phyloP scores from a whole-genome alignment of 805 yeast species.

The Candida sakaeoensis region DNA sequence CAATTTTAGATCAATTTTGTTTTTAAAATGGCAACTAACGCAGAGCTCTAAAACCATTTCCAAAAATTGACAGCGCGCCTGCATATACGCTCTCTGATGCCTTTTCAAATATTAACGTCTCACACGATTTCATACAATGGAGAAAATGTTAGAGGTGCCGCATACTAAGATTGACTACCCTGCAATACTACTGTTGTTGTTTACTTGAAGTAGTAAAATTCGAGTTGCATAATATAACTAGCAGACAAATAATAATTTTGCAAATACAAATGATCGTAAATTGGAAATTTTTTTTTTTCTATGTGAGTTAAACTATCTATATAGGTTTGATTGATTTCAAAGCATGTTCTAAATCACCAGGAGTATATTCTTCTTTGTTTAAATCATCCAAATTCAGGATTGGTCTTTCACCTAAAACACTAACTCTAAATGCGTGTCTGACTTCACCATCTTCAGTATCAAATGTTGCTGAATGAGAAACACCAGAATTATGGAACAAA shows the following conservation, averaged over 20 bases:
- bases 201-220: no score
- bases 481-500: constrained; percentile 76
- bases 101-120: neutral
- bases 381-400: constrained; percentile 38
- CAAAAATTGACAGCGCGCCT: constrained; percentile 1
- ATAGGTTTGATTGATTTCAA: constrained; percentile 17
- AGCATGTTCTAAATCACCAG: constrained; percentile 31
- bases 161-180: no score
- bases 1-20: constrained; percentile 1
- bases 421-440: constrained; percentile 72
- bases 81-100: neutral
- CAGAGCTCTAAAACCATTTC: neutral
- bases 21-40: constrained; percentile 5
- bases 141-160: no score
- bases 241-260: neutral
- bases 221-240: no score
- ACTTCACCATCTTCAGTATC: constrained; percentile 68
- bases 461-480: constrained; percentile 62
- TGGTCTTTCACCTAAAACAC: constrained; percentile 73
- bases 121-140: no score
- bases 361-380: constrained; percentile 32
- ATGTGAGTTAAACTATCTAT: neutral
- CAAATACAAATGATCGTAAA: neutral
- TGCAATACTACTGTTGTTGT: no score
- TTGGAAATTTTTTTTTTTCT: neutral